Conservation (phyloP, 768 basidiomycete species). For the Lentinus brumalis region DNA sequence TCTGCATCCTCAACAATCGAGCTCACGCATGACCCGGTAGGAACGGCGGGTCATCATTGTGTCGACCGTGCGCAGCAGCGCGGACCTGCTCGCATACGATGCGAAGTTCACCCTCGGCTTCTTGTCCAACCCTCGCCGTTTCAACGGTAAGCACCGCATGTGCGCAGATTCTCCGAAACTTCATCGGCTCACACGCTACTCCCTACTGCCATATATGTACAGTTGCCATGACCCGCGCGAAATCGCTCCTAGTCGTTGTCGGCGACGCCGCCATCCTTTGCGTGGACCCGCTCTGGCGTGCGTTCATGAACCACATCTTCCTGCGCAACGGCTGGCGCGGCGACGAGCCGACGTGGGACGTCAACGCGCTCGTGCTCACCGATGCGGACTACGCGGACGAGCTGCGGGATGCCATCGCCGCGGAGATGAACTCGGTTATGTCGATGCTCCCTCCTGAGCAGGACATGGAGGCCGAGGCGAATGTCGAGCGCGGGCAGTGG, state of each 20-base stretch:
- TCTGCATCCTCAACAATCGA: neutral
- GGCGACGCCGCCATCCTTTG: conserved; percentile 61
- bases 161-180: no score
- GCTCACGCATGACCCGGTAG: conserved; percentile 18
- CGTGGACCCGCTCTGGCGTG: conserved; percentile 60
- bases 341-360: conserved; percentile 32
- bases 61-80: conserved; percentile 40
- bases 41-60: conserved; percentile 41
- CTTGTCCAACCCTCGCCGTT: conserved; percentile 33
- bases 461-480: conserved; percentile 20
- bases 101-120: conserved; percentile 35
- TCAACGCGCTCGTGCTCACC: conserved; percentile 38
- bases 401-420: conserved; percentile 27
- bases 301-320: conserved; percentile 60
- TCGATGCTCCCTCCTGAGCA: conserved; percentile 24
- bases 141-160: conserved; percentile 47
- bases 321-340: conserved; percentile 56
- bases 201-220: neutral
- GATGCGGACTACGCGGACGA: conserved; percentile 43
- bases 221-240: conserved; percentile 70
- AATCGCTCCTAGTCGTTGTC: conserved; percentile 62
- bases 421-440: conserved; percentile 40
- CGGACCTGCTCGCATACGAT: conserved; percentile 30
- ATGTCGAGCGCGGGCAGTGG: conserved; percentile 11
- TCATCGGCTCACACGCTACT: neutral